phyloP scores from a whole-genome alignment of 2,329 filamentous ascomycete genomes.

The Periglandula ipomoeae region DNA sequence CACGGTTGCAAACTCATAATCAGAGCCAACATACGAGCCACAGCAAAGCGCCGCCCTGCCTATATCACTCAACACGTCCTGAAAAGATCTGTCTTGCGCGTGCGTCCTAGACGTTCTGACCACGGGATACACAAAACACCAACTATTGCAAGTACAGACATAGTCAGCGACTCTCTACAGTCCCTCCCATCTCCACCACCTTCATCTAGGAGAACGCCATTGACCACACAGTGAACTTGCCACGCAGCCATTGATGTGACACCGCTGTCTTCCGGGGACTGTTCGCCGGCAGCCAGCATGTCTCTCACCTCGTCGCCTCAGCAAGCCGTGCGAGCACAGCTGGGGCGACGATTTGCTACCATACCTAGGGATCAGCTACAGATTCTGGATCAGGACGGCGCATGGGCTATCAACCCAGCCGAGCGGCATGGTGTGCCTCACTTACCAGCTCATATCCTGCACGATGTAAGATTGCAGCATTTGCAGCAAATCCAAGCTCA shows the following conservation, averaged over 20 bases:
- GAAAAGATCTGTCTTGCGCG: no score
- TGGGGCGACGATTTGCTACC: constrained; percentile 19
- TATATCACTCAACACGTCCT: no score
- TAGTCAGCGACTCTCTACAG: no score
- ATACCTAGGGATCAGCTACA: constrained; percentile 30
- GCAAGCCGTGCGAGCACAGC: constrained; percentile 15
- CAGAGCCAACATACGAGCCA: no score
- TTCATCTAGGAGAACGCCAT: neutral
- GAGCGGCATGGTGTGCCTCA: constrained; percentile 18
- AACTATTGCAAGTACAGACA: no score
- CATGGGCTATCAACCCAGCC: constrained; percentile 26
- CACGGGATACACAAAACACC: neutral
- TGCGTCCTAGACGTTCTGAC: neutral
- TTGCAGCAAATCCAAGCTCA: neutral
- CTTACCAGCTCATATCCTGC: constrained; percentile 27
- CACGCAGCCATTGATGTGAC: constrained; percentile 1
- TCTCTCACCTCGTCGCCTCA: constrained; percentile 14
- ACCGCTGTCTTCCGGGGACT: neutral
- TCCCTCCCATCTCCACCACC: no score
- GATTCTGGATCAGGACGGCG: constrained; percentile 24
- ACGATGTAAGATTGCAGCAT: constrained; percentile 20
- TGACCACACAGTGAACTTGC: neutral
- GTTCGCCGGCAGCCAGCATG: constrained; percentile 14
- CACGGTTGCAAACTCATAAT: no score
- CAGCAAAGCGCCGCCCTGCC: no score